Conservation (phyloP, 1,284 basidiomycete genomes). For the Sphaerobolus stellatus region DNA sequence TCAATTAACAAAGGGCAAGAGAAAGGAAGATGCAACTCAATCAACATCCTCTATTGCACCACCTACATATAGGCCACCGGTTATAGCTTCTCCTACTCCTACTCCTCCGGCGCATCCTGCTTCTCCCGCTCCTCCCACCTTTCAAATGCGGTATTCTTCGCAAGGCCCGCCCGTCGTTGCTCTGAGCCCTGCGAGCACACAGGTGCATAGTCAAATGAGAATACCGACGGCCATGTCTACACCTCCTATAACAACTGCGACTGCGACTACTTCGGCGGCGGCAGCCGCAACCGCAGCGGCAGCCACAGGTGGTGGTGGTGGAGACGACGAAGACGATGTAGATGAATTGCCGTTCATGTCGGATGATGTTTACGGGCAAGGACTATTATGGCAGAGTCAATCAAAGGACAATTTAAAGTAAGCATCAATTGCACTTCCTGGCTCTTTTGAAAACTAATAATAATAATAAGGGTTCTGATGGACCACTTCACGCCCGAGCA, state of each 20-base stretch:
- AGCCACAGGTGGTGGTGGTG: slow-evolving; percentile 15
- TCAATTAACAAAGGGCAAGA: slow-evolving; percentile 9
- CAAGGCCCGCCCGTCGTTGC: slow-evolving; percentile 2
- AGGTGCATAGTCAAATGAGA: neutral
- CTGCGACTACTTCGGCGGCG: neutral
- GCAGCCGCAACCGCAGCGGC: slow-evolving; percentile 1
- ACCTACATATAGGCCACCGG: neutral
- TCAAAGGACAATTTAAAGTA: slow-evolving; percentile 83
- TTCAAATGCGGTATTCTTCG: slow-evolving; percentile 1
- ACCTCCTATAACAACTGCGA: neutral
- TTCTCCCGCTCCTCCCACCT: neutral
- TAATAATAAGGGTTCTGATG: slow-evolving; percentile 68
- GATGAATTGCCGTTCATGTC: slow-evolving; percentile 81
- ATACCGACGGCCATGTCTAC: neutral
- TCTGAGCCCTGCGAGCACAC: neutral
- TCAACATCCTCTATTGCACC: neutral
- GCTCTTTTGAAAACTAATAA: neutral
- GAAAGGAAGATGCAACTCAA: slow-evolving; percentile 3
- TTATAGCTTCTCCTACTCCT: neutral
- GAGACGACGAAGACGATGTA: slow-evolving; percentile 61
- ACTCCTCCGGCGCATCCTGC: neutral
- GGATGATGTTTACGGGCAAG: slow-evolving; percentile 80
- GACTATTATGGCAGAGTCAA: slow-evolving; percentile 75
- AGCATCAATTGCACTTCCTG: slow-evolving; percentile 18
- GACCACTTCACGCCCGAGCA: slow-evolving; percentile 83